Evolutionary conservation across 1,284 basidiomycete species (phyloP).

Genomic region (Irpex rosettiformis): DNA sequence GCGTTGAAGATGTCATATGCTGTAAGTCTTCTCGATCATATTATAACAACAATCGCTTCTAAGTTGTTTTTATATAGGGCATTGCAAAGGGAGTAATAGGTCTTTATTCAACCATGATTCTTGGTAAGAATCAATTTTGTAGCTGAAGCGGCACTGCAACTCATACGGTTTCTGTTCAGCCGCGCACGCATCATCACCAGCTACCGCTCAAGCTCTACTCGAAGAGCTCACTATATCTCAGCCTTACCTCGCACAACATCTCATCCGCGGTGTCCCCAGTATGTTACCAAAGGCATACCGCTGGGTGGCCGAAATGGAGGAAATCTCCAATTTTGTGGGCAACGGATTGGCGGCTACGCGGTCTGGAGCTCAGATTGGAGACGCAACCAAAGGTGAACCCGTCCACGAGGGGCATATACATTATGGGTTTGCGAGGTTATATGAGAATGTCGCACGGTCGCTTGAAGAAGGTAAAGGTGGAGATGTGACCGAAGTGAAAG

Average conservation of each 20-base stretch:
- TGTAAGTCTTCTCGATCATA: slow-evolving; percentile 30
- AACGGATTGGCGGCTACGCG: slow-evolving; percentile 28
- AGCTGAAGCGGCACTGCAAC: background rate
- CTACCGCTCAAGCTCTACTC: slow-evolving; percentile 50
- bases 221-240: slow-evolving; percentile 46
- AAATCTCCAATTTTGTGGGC: slow-evolving; percentile 53
- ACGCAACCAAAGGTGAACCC: background rate
- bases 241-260: slow-evolving; percentile 38
- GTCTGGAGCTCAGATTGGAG: background rate
- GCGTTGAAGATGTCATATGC: slow-evolving; percentile 64
- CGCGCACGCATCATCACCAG: slow-evolving; percentile 54
- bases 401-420: slow-evolving; percentile 34
- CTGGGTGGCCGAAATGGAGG: slow-evolving; percentile 59
- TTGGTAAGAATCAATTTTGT: slow-evolving; percentile 33
- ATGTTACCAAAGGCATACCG: slow-evolving; percentile 62
- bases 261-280: slow-evolving; percentile 36
- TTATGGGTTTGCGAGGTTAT: slow-evolving; percentile 44
- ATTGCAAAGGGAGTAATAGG: slow-evolving; percentile 41
- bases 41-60: too few relatives aligned
- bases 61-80: slow-evolving; percentile 2
- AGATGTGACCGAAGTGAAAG: slow-evolving; percentile 35
- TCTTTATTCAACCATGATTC: slow-evolving; percentile 53
- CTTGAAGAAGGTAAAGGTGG: slow-evolving; percentile 29
- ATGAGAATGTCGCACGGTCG: slow-evolving; percentile 40
- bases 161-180: slow-evolving; percentile 28